Conservation (phyloP, 2,329 filamentous ascomycete species). For the Penicillium sp. region DNA sequence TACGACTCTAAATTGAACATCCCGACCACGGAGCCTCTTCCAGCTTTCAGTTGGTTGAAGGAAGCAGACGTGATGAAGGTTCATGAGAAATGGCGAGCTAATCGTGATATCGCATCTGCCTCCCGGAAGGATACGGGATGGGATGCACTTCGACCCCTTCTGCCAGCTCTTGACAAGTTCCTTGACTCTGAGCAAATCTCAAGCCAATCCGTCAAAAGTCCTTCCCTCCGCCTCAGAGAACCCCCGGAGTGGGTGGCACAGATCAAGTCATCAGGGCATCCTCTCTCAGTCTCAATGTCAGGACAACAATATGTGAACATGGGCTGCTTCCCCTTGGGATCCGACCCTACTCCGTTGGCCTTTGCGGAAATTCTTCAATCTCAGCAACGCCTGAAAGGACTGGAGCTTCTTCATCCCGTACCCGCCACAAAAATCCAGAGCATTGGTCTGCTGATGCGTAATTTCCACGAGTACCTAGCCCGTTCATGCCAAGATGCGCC, state of each 20-base stretch:
- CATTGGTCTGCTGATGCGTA: slow-evolving; percentile 27
- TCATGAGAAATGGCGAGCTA: slow-evolving; percentile 40
- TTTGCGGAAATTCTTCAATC: slow-evolving; percentile 43
- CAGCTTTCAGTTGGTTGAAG: slow-evolving; percentile 45
- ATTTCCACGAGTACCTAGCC: slow-evolving; percentile 26
- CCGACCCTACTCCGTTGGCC: slow-evolving; percentile 35
- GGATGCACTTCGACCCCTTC: slow-evolving; percentile 21
- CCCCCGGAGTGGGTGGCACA: slow-evolving; percentile 31
- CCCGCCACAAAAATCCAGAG: slow-evolving; percentile 29
- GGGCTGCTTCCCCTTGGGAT: slow-evolving; percentile 45
- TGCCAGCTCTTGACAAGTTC: slow-evolving; percentile 23
- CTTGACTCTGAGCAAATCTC: slow-evolving; percentile 22
- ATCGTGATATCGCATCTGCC: slow-evolving; percentile 20
- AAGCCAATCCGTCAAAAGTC: slow-evolving; percentile 2
- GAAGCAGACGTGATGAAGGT: slow-evolving; percentile 40
- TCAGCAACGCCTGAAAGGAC: slow-evolving; percentile 39
- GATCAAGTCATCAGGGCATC: slow-evolving; percentile 28
- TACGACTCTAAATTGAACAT: slow-evolving; percentile 29
- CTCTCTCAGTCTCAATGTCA: slow-evolving; percentile 33
- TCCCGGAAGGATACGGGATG: slow-evolving; percentile 18
- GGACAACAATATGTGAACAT: slow-evolving; percentile 36
- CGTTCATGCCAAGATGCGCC: slow-evolving; percentile 16
- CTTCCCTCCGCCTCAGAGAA: slow-evolving; percentile 17
- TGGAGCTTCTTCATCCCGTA: slow-evolving; percentile 39
- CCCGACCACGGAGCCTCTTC: slow-evolving; percentile 35